Evolutionary conservation across 1,284 basidiomycete species (phyloP).

Genomic region (Phenoliferia sp.): DNA sequence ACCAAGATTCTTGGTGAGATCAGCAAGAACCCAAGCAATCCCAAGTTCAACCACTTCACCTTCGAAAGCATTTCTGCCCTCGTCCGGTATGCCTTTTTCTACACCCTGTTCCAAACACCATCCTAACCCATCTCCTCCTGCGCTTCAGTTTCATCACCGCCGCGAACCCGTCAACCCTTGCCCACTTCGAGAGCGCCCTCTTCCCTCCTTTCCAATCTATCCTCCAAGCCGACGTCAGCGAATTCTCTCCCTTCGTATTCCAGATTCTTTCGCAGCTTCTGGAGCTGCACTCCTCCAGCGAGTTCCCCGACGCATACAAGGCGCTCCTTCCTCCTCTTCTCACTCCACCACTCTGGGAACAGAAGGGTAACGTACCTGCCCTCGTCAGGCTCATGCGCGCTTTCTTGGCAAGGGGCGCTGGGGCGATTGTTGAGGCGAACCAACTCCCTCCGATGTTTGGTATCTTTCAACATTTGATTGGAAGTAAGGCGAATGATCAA

Average conservation of each 20-base stretch:
- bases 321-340: conserved; percentile 76
- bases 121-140: neutral
- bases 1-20: conserved; percentile 79
- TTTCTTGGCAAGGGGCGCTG: conserved; percentile 68
- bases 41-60: conserved; percentile 93
- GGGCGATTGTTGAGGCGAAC: conserved; percentile 63
- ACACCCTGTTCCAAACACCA: neutral
- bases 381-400: conserved; percentile 83
- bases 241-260: conserved; percentile 96
- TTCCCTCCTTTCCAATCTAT: conserved; percentile 78
- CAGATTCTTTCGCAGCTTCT: conserved; percentile 96
- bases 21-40: conserved; percentile 94
- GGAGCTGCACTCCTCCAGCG: conserved; percentile 61
- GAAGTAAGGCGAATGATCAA: conserved; percentile 79
- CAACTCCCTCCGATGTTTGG: conserved; percentile 79
- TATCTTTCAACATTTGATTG: conserved; percentile 81
- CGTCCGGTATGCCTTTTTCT: conserved; percentile 56
- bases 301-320: conserved; percentile 71
- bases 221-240: conserved; percentile 85
- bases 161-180: conserved; percentile 60
- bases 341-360: conserved; percentile 83
- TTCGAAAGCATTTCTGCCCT: conserved; percentile 93
- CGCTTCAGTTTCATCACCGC: conserved; percentile 67
- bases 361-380: conserved; percentile 92
- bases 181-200: conserved; percentile 72